These are phyloP conservation scores for Proteromonas lacertae DNA, from an alignment of 352 stramenopile species.

Conservation along the genomic window DNA sequence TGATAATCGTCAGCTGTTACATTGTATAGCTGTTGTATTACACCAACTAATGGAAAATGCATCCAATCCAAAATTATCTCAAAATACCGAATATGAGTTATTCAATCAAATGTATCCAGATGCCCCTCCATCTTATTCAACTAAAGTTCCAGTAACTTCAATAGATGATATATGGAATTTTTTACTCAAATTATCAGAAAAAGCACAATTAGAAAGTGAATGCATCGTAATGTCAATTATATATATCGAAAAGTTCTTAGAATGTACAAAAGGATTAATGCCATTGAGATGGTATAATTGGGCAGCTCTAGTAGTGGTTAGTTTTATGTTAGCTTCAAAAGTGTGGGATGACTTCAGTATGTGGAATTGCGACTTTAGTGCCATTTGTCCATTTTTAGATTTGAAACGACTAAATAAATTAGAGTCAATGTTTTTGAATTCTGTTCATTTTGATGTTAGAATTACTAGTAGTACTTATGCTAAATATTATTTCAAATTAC, in stretches of 20 bases:
- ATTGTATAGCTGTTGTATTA: no score
- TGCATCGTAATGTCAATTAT: slow-evolving; percentile 89
- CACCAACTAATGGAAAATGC: no score
- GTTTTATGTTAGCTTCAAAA: not conserved
- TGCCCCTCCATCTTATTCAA: no score
- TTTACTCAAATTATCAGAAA: slow-evolving; percentile 59
- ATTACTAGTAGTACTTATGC: not conserved
- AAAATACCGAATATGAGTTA: no score
- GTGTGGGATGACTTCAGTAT: not conserved
- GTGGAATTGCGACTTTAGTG: not conserved
- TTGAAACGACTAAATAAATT: not conserved
- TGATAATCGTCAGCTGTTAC: no score
- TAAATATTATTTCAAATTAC: not conserved
- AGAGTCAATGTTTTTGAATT: not conserved
- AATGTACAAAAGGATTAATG: slow-evolving; percentile 28
- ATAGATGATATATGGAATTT: no score
- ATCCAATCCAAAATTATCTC: no score
- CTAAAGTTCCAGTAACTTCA: no score
- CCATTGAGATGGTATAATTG: not conserved
- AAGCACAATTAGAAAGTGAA: slow-evolving; percentile 59
- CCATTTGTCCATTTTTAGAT: slow-evolving; percentile 8
- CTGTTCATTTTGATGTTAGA: not conserved
- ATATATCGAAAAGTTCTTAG: slow-evolving; percentile 76
- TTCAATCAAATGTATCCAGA: no score
- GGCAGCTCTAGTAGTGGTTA: not conserved